These are phyloP conservation scores for Globisporangium solare DNA, from an alignment of 352 stramenopile species.

Conservation along the genomic window DNA sequence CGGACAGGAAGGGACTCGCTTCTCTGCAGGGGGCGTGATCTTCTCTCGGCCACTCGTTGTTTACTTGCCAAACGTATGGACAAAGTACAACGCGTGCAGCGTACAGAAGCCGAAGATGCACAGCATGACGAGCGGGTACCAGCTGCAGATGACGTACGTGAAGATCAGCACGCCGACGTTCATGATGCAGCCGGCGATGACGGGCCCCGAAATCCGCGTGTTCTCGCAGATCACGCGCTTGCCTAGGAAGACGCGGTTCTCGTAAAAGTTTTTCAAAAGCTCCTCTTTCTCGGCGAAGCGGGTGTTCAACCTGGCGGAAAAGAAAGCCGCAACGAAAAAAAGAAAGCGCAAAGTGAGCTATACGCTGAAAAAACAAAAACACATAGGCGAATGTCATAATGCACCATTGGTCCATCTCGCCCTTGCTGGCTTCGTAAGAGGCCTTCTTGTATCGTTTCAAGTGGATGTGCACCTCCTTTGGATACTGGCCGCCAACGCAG, in stretches of 20 bases:
- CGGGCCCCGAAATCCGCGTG: conserved; percentile 20
- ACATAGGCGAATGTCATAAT: conserved; percentile 4
- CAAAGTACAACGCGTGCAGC: conserved; percentile 40
- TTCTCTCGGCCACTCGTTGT: not conserved
- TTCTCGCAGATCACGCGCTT: conserved; percentile 31
- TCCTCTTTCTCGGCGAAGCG: conserved; percentile 75
- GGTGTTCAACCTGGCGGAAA: conserved; percentile 37
- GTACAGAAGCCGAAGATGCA: conserved; percentile 34
- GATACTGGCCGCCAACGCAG: conserved; percentile 59
- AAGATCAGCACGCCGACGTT: conserved; percentile 36
- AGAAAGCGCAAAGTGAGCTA: conserved; percentile 4
- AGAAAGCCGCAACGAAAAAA: not conserved
- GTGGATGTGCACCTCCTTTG: conserved; percentile 70
- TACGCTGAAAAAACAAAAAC: not conserved
- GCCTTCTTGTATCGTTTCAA: conserved; percentile 47
- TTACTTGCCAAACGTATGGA: conserved; percentile 45
- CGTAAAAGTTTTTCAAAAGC: conserved; percentile 61
- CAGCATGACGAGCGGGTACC: conserved; percentile 19
- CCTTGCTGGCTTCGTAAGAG: conserved; percentile 37
- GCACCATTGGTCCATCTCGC: conserved; percentile 48
- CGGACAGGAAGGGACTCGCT: not conserved
- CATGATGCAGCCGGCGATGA: conserved; percentile 23
- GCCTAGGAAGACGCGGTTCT: conserved; percentile 38
- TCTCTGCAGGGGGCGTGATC: not conserved
- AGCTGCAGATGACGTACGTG: conserved; percentile 27